A percentile compares a stretch with the other conserved stretches of the same genome.
Evolutionary conservation across 2,329 filamentous ascomycete species (phyloP).

Genomic region (Penicillium sp.): DNA sequence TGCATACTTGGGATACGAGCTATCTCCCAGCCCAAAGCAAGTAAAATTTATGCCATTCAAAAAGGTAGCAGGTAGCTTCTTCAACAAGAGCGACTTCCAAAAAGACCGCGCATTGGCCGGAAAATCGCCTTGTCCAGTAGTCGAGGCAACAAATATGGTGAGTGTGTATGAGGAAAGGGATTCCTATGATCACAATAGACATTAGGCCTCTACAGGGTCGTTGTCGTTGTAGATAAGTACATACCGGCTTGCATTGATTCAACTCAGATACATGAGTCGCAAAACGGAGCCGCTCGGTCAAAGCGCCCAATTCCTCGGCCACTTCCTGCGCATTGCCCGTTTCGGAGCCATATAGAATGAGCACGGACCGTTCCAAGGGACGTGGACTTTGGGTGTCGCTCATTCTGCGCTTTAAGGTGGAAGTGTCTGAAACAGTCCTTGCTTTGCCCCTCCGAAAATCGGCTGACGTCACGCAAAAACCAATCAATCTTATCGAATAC

Average conservation of each 20-base stretch:
- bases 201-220: not conserved
- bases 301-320: slow-evolving; percentile 75
- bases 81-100: slow-evolving; percentile 81
- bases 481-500: not conserved
- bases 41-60: slow-evolving; percentile 70
- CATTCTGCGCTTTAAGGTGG: slow-evolving; percentile 24
- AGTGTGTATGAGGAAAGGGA: slow-evolving; percentile 36
- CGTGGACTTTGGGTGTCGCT: slow-evolving; percentile 14
- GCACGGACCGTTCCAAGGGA: slow-evolving; percentile 46
- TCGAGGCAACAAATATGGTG: slow-evolving; percentile 76
- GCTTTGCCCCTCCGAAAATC: slow-evolving; percentile 15
- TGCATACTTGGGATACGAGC: slow-evolving; percentile 81
- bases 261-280: slow-evolving; percentile 72
- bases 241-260: slow-evolving; percentile 71
- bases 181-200: slow-evolving; percentile 24
- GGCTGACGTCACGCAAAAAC: slow-evolving; percentile 32
- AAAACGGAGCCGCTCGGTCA: slow-evolving; percentile 77
- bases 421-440: not conserved
- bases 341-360: slow-evolving; percentile 90
- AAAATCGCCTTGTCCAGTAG: slow-evolving; percentile 91
- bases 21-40: slow-evolving; percentile 89
- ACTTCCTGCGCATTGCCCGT: slow-evolving; percentile 92
- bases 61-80: slow-evolving; percentile 69
- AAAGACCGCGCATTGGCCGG: slow-evolving; percentile 78
- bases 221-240: slow-evolving; percentile 28